phyloP scores from a whole-genome alignment of 2,329 filamentous ascomycete genomes.

The Anisogramma anomala region DNA sequence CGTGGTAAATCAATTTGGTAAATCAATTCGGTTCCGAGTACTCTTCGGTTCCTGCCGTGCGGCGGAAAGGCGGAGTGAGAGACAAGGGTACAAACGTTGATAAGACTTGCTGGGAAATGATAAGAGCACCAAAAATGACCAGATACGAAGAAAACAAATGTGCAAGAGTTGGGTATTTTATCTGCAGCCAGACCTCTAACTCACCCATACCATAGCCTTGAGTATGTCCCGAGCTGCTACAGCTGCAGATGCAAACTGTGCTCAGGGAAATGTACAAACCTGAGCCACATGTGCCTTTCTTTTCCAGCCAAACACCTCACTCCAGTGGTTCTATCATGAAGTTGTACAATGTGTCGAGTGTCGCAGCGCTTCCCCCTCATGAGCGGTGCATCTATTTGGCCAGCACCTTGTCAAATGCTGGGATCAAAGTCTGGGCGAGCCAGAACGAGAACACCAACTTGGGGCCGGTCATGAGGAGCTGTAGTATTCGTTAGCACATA shows the following conservation, averaged over 20 bases:
- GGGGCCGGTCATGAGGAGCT: conserved; percentile 95
- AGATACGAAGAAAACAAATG: no score
- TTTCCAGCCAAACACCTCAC: conserved; percentile 11
- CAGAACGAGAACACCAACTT: conserved; percentile 99
- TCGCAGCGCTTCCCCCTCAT: background rate
- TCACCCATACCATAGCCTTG: background rate
- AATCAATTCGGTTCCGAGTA: no score
- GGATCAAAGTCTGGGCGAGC: conserved; percentile 96
- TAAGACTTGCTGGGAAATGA: no score
- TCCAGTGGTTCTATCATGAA: conserved; percentile 12
- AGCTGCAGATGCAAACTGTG: background rate
- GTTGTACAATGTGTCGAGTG: conserved; percentile 3
- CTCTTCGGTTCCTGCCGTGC: conserved; percentile 1
- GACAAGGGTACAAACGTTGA: background rate
- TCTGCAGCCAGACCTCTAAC: conserved; percentile 3
- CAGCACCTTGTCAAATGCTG: conserved; percentile 59
- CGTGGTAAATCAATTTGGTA: background rate
- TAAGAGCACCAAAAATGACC: no score
- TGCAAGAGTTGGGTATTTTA: conserved; percentile 15
- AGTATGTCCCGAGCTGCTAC: background rate
- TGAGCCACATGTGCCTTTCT: background rate
- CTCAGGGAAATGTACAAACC: conserved; percentile 3
- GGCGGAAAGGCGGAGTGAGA: background rate
- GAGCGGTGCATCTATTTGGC: conserved; percentile 8
- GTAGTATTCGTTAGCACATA: conserved; percentile 1